Conservation (phyloP, 2,329 filamentous ascomycete genomes). For the Pseudogymnoascus sp. region DNA sequence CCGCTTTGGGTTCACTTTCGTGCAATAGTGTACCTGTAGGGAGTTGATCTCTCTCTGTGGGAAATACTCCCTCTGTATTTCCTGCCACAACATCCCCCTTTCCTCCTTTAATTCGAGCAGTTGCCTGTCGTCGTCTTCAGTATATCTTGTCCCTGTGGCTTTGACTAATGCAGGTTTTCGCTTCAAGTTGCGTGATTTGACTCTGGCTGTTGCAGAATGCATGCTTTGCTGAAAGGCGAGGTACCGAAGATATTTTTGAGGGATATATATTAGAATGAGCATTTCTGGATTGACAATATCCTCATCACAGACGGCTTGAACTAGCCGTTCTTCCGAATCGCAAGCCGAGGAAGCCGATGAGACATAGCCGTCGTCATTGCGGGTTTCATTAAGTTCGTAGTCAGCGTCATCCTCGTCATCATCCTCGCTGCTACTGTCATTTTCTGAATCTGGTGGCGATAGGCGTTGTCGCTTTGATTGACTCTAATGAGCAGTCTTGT, state of each 20-base stretch:
- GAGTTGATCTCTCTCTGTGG: background rate
- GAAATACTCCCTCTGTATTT: background rate
- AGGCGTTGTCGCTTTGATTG: background rate
- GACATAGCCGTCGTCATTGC: background rate
- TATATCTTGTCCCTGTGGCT: background rate
- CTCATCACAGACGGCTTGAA: background rate
- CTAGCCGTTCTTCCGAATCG: background rate
- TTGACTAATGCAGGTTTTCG: background rate
- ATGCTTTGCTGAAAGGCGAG: background rate
- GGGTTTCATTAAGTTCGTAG: background rate
- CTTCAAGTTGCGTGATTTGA: background rate
- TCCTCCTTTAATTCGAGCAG: background rate
- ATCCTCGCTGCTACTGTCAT: background rate
- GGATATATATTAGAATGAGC: background rate
- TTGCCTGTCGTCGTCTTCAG: background rate
- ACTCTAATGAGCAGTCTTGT: background rate
- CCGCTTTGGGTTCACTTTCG: background rate
- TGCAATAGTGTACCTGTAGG: background rate
- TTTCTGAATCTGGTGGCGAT: background rate
- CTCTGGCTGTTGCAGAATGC: background rate
- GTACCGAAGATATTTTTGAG: background rate
- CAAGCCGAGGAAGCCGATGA: background rate
- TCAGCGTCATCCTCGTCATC: background rate
- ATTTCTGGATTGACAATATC: background rate
- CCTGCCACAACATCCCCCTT: background rate